Base-by-base conservation (phyloP, 164 flowering plant genomes). In the Vitis riparia region DNA sequence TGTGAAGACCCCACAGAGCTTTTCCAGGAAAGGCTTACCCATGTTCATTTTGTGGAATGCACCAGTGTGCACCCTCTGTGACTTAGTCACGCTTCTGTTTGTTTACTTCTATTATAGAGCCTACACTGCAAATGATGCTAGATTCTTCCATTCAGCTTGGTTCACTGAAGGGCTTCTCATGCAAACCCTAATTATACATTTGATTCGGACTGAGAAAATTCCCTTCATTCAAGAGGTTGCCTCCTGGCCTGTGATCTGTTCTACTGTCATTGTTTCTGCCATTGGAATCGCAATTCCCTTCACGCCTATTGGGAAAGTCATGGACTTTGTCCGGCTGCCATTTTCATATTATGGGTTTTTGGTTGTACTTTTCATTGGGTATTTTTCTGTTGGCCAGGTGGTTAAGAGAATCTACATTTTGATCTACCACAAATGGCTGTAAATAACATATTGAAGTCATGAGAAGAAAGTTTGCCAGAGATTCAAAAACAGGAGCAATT, bases 161-260 rank as follows among this genome's bases (percentile, higher is more conserved):
- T 91, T 89, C 37, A 71, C 86, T 7, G 92, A 89, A 71, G 97
- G 93, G 17, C 88, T 91, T 19, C 85, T 89, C 14, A 89, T 91
- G 93, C 97, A 91, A 77, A 88, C 86, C n/a, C 72, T 89, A 30
- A 87, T 87, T n/a, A 79, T 84, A 74, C 89, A 91, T 76, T 51
- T 86, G 82, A 85, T 91, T 27, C 76, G 93, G 58, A 89, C 97
- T 0, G 91, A 86, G 81, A 89, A 88, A 71, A 85, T 91, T 29
- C 93, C 97, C 12, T 89, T 89, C 74, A 68, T 88, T 59, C 89
- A 89, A 62, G 92, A 84, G 55, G 70, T 84, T 23, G 91, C 97
- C 4, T 89, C 93, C 15, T 86, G 91, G 92, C 93, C 88, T 0
- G 91, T 91, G 68, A 65, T 88, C 9, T 77, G 78, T 64, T 89